Base-by-base conservation (phyloP, 306 rosid genomes). In the Benincasa hispida region DNA sequence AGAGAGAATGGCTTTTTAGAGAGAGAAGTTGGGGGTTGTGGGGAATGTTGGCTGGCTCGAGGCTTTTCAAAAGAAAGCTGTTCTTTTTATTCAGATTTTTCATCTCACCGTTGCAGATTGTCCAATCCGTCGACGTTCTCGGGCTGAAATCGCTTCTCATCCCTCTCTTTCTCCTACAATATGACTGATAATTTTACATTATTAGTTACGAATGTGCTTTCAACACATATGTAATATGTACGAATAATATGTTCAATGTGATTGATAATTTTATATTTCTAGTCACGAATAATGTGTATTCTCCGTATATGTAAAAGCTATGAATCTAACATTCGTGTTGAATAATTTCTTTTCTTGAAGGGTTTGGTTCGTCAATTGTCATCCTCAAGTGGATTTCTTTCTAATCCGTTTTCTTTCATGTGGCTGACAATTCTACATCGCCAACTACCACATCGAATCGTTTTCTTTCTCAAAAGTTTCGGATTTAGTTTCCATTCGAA, bases 21-120 rank as follows among this genome's bases (percentile, higher is more conserved):
- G 50, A 67, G 74, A 67, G 74, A 67, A 67, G 57, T 69, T 42
- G 14, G 34, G 57, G 35, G 91, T 60, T 87, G 90, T 84, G 96
- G 76, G 90, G 89, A 85, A 88, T 81, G 91, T 88, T 88, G 91
- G 89, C 86, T 88, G 93, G 93, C 88, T 80, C 88, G 91, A 86
- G 91, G 89, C 79, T 85, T 69, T 69, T 69, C 75, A 45, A 69
- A 79, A 41, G 5, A 60, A 73, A 60, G 65, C 79, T 80, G 75
- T 60, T 57, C 39, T 74, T 27, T 72, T 32, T 77, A 11, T 25
- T 25, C 18, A 24, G 34, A 58, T 58, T 24, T 58, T 25, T 28
- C 32, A 24, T 58, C 34, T 25, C 63, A 58, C 6, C 24, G 25
- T 11, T 58, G 63, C 63, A 58, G 63, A 58, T 58, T 56, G 30